Conservation (phyloP, 768 basidiomycete genomes). For the Hericium coralloides region DNA sequence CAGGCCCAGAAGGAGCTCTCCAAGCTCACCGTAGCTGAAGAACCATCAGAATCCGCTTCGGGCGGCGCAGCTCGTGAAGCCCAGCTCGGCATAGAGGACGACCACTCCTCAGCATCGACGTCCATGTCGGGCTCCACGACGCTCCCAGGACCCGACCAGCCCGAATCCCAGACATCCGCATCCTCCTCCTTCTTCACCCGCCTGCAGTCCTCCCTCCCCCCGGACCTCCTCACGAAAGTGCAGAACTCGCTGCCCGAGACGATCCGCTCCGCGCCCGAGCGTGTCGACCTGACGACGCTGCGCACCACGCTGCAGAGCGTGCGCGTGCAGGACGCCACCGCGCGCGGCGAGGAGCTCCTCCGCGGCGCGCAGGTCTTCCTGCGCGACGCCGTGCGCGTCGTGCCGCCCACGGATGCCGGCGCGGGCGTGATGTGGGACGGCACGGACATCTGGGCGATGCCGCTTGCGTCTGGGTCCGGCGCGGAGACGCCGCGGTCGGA, state of each 20-base stretch:
- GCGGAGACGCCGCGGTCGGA: not conserved
- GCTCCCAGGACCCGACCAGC: slow-evolving; percentile 1
- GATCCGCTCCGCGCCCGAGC: slow-evolving; percentile 38
- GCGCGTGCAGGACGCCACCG: slow-evolving; percentile 50
- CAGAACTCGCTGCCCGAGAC: slow-evolving; percentile 58
- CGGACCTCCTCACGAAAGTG: slow-evolving; percentile 60
- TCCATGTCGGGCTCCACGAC: slow-evolving; percentile 10
- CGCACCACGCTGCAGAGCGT: slow-evolving; percentile 59
- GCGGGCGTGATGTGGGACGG: slow-evolving; percentile 72
- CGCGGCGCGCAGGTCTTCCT: slow-evolving; percentile 45
- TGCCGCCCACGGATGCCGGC: slow-evolving; percentile 63
- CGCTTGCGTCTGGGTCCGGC: slow-evolving; percentile 12
- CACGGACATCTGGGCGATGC: slow-evolving; percentile 78
- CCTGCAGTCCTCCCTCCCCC: slow-evolving; percentile 66
- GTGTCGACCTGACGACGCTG: slow-evolving; percentile 58
- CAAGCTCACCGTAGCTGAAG: slow-evolving; percentile 40
- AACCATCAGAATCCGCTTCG: slow-evolving; percentile 19
- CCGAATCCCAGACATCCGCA: not conserved
- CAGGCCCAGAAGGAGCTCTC: slow-evolving; percentile 75
- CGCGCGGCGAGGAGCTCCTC: slow-evolving; percentile 45
- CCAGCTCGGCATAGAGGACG: slow-evolving; percentile 12
- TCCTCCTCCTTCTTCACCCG: slow-evolving; percentile 52
- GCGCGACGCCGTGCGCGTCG: slow-evolving; percentile 82
- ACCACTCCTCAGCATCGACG: slow-evolving; percentile 16
- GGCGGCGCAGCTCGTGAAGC: slow-evolving; percentile 9